Evolutionary conservation across 805 yeast genomes (phyloP).

Genomic region (Kazachstania kunashirensis): DNA sequence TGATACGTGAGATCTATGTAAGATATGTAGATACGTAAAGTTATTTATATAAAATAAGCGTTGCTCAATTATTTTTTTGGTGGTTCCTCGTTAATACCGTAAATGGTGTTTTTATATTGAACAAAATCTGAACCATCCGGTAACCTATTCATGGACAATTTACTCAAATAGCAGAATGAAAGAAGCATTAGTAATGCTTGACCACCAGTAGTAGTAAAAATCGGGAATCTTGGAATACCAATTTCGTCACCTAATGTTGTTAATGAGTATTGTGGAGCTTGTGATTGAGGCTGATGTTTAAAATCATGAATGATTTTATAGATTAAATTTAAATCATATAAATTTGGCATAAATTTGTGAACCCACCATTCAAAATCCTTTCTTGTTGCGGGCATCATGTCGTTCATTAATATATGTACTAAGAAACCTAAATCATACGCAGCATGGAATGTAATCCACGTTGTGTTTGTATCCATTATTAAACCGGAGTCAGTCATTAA

Average conservation of each 20-base stretch:
- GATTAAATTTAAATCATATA: constrained; percentile 68
- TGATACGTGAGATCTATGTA: too few species aligned
- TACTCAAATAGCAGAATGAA: constrained; percentile 50
- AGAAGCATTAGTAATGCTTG: constrained; percentile 53
- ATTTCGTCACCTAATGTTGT: constrained; percentile 64
- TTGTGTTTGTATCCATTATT: constrained; percentile 51
- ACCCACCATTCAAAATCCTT: constrained; percentile 69
- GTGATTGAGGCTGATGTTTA: constrained; percentile 16
- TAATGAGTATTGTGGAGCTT: constrained; percentile 26
- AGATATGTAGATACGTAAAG: too few species aligned
- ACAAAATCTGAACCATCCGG: constrained; percentile 30
- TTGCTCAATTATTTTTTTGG: too few species aligned
- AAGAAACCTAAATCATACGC: constrained; percentile 94
- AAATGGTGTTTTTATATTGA: constrained; percentile 41
- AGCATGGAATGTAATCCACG: constrained; percentile 87
- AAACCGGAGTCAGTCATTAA: constrained; percentile 78
- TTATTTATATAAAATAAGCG: too few species aligned
- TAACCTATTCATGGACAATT: constrained; percentile 26
- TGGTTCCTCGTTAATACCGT: constrained; percentile 37
- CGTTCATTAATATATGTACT: constrained; percentile 63
- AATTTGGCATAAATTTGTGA: constrained; percentile 63
- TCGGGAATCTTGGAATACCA: constrained; percentile 49
- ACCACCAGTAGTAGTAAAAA: constrained; percentile 52
- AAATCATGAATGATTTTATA: constrained; percentile 28
- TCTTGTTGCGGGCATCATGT: constrained; percentile 69